phyloP scores from a whole-genome alignment of 495 filamentous ascomycete species.

The Annulohypoxylon bovei region DNA sequence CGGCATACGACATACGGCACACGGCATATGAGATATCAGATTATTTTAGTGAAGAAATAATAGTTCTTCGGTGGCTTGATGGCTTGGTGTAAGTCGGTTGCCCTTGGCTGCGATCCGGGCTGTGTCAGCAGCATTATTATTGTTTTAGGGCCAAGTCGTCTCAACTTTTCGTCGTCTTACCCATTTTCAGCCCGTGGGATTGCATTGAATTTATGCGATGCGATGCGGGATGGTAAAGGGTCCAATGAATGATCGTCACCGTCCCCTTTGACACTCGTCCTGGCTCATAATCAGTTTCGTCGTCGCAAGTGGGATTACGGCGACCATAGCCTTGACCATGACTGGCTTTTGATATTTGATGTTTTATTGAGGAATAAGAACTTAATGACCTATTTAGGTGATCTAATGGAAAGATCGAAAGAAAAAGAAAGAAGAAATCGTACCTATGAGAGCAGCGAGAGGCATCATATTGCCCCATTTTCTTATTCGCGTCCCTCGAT shows the following conservation, averaged over 20 bases:
- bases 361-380: conserved; percentile 18
- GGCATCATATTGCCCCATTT: conserved; percentile 16
- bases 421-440: conserved; percentile 2
- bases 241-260: conserved; percentile 21
- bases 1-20: background rate
- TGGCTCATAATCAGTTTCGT: conserved; percentile 36
- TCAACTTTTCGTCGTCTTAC: conserved; percentile 22
- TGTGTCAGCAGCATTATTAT: conserved; percentile 29
- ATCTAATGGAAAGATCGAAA: background rate
- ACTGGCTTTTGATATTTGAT: background rate
- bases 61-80: background rate
- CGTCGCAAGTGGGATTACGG: conserved; percentile 15
- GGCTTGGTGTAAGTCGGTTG: background rate
- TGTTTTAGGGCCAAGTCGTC: conserved; percentile 29
- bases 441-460: background rate
- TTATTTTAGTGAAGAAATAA: background rate
- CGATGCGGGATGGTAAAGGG: conserved; percentile 16
- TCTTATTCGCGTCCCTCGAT: conserved; percentile 9
- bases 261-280: conserved; percentile 21
- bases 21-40: background rate
- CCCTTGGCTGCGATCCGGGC: conserved; percentile 13
- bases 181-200: conserved; percentile 43
- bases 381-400: conserved; percentile 7
- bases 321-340: background rate
- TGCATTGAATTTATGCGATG: conserved; percentile 43